Base-by-base conservation (phyloP, 2,329 filamentous ascomycete genomes). In the Tolypocladium pustulatum region DNA sequence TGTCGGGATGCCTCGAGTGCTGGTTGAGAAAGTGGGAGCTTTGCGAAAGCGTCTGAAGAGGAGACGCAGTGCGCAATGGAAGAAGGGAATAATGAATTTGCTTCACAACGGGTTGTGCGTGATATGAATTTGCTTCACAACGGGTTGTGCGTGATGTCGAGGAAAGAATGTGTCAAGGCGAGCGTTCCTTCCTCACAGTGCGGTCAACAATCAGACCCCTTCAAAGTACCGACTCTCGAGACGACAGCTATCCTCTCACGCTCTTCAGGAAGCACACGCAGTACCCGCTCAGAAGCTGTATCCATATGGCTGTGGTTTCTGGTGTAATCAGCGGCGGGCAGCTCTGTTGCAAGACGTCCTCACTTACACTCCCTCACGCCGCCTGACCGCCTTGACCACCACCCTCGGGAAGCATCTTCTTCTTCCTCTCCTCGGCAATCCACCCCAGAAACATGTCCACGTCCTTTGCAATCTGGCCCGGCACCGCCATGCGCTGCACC, bases 401-500 rank as follows among this genome's bases (percentile, higher is more conserved):
- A n/a, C 17, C 41, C 5, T n/a, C 13, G 8, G 41, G 32, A n/a
- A n/a, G 7, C 40, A 27, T 32, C 22, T 3, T 62, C 58, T 65
- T 71, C 58, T 61, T 62, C 64, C 80, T 73, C 70, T 81, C 75
- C 58, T 66, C 68, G 2, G 71, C 73, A 57, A 86, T 76, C 86
- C 86, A 91, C 3, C 73, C 71, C 62, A 90, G 67, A 63, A 90
- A 89, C 64, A 87, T 73, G 6, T 83, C 81, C 8, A 91, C 88
- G 67, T 91, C 89, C 72, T 89, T 89, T 22, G 82, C 82, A 55
- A 91, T 78, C 61, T 82, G 78, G 1, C 78, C 79, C 1, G 85
- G 82, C 55, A 89, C 76, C 4, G 81, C 83, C 68, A 82, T 65
- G 61, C 83, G 85, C 75, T 91, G 88, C 63, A 87, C 68, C 76